A percentile compares a stretch with the other conserved stretches of the same genome.
phyloP scores from a whole-genome alignment of 202 grass and related monocot genomes.

The Schoenoplectus tabernaemontani region DNA sequence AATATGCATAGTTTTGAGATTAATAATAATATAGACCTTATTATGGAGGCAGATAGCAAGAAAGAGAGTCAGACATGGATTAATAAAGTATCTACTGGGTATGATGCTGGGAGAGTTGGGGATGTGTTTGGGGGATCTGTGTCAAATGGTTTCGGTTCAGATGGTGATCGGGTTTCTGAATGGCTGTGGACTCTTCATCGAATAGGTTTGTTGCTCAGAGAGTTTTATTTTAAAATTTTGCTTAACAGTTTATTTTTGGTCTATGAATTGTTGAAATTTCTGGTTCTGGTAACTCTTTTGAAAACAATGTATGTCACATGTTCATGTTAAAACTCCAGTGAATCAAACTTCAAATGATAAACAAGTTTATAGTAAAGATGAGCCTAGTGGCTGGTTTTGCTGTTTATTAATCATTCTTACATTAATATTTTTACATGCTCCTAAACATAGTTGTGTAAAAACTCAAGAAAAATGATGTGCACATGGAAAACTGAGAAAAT shows the following conservation, averaged over 20 bases:
- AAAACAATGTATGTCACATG: not conserved
- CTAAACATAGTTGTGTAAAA: not conserved
- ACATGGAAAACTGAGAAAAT: not conserved
- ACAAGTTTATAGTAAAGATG: not conserved
- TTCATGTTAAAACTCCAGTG: not conserved
- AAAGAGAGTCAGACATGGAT: conserved; percentile 50
- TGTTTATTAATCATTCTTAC: not conserved
- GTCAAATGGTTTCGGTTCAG: conserved; percentile 28
- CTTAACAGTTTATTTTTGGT: conserved; percentile 11
- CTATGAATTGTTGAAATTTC: conserved; percentile 1
- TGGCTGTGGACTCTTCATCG: conserved; percentile 98
- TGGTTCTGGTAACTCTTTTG: conserved; percentile 1
- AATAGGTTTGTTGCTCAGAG: conserved; percentile 50
- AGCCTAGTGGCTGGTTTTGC: not conserved
- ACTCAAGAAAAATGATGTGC: not conserved
- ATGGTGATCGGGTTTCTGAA: conserved; percentile 75
- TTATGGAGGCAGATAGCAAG: conserved; percentile 76
- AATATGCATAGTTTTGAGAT: conserved; percentile 92
- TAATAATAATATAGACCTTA: conserved; percentile 86
- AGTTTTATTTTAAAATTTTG: not conserved
- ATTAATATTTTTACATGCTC: not conserved
- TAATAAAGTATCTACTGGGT: conserved; percentile 31
- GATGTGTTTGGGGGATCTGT: conserved; percentile 41
- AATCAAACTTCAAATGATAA: not conserved
- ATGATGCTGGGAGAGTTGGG: conserved; percentile 40